Evolutionary conservation across 1,284 basidiomycete species (phyloP), one percentile per base, ranked within the genome.

Genomic region (Xerocomus amazonicus): DNA sequence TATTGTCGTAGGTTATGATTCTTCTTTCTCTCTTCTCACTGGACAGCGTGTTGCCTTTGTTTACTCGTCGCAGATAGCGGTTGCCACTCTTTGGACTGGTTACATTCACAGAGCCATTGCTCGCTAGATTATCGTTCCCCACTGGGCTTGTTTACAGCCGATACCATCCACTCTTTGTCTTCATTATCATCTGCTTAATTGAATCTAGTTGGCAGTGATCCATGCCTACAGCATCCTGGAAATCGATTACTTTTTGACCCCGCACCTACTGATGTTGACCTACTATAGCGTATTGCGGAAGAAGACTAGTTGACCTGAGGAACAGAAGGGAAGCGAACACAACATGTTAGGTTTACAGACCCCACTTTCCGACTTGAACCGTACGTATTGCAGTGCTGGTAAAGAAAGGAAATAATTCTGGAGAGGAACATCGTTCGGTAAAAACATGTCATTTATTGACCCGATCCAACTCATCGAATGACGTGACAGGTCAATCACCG

Each of bases 181-280:
- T 50, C 43, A 43, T 66, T 61, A 66, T 56, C 7, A 57, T 61
- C 51, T 65, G 54, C 58, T 55, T 66, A 65, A 65, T 62, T 9
- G 27, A 40, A 65, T 61, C 62, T 66, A 61, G 62, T 44, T 48
- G 53, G 56, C 52, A 52, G 29, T 52, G 60, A 52, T 59, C 45
- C 48, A 47, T 47, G 44, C 51, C 43, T 40, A 50, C 46, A 7
- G 48, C 43, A 31, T 45, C 33, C 36, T 40, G 39, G 37, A 47
- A 52, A 56, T 57, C 37, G 35, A 50, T 45, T 42, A 28, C 28
- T 37, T 36, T 45, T 47, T 44, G 17, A 27, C n/a, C 6, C 10
- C 6, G 6, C 10, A 6, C 28, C 10, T 29, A 10, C 28, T 29
- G 28, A 10, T 29, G 28, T n/a, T n/a, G n/a, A n/a, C n/a, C n/a